Base-by-base conservation (phyloP, 805 yeast genomes). In the Candida ipomoeae region DNA sequence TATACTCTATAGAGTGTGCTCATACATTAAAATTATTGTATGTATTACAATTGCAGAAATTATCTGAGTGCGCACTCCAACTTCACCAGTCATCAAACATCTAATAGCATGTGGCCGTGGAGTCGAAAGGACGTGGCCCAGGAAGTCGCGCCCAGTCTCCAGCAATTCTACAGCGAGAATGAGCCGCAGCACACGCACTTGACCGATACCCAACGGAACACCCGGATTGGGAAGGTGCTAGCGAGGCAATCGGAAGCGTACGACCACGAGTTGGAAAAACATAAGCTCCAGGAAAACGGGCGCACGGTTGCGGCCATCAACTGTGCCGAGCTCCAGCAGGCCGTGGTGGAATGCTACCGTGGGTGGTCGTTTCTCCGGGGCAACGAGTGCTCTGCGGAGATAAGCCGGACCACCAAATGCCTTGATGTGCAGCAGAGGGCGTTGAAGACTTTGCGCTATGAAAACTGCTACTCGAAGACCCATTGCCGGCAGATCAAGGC, bases 291-390 rank as follows among this genome's bases (percentile, higher is more conserved):
- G 20, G 66, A 69, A 46, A 58, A 55, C 18, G 51, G 55, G 0
- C 57, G 61, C 26, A 58, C 59, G 29, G 75, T 64, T 0, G 54
- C 69, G 1, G 48, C 59, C 23, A 60, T 72, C 42, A 73, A 73
- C 57, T 73, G 78, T 52, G 66, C 75, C 3, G 78, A 73, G 54
- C 51, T 73, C 10, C 74, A 70, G 48, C 59, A 66, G 29, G 61
- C 65, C 29, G 74, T 71, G 32, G 49, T 67, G 26, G 70, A 65
- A 21, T 73, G 77, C 50, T 67, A 67, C 54, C 62, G 64, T 40
- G 64, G 64, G 8, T 67, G 70, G 68, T 60, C 59, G 48, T 58
- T 65, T 37, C 55, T 67, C 0, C 52, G 53, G 14, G 60, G 66
- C 6, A 60, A 52, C 43, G 68, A 62, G 45, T 73, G 78, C 51